phyloP scores from a whole-genome alignment of 148 eudicot genomes.

The Arbutus unedo region DNA sequence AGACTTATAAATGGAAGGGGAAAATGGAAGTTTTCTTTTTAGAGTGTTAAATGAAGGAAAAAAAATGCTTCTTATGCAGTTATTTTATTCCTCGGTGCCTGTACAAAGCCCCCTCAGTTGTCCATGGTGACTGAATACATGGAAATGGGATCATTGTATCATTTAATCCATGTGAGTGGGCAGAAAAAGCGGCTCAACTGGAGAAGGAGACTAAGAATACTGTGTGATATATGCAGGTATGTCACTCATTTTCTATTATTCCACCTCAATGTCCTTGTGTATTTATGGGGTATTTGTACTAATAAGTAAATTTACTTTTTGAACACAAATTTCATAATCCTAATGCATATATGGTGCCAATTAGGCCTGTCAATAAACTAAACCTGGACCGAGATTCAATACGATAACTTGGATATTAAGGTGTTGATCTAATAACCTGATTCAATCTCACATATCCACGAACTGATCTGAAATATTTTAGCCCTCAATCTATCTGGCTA shows the following conservation, averaged over 20 bases:
- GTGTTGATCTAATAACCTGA: not conserved
- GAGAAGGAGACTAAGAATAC: constrained; percentile 87
- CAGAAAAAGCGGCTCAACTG: constrained; percentile 93
- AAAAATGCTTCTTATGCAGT: constrained; percentile 45
- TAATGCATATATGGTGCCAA: not conserved
- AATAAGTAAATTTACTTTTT: not conserved
- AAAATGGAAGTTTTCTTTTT: not conserved
- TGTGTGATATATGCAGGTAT: constrained; percentile 98
- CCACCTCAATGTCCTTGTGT: constrained; percentile 8
- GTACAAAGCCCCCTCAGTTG: constrained; percentile 84
- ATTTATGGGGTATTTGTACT: not conserved
- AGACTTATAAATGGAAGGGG: not conserved
- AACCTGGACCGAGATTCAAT: no score
- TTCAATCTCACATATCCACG: not conserved
- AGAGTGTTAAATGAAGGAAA: not conserved
- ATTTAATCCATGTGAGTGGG: constrained; percentile 85
- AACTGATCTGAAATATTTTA: not conserved
- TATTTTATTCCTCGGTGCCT: constrained; percentile 93
- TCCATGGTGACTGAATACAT: constrained; percentile 98
- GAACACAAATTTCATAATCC: not conserved
- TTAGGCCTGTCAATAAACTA: no score
- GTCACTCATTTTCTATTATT: not conserved
- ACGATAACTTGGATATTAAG: not conserved
- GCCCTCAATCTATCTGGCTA: not conserved
- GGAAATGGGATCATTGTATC: constrained; percentile 97